Base-by-base conservation (phyloP, 441 rosid species). In the Corymbia calophylla region DNA sequence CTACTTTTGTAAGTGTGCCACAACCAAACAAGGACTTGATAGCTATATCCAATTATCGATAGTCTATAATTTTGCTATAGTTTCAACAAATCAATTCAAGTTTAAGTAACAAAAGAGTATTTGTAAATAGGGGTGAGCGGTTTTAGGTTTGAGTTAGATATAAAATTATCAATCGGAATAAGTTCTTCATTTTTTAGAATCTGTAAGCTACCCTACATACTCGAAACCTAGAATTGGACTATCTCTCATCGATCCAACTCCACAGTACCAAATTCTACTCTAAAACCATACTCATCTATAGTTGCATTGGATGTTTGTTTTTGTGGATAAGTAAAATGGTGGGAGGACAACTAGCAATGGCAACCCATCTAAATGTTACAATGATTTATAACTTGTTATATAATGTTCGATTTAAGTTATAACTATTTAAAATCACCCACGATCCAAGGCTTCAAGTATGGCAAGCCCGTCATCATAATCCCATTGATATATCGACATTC, bases 271-370 rank as follows among this genome's bases (percentile, higher is more conserved):
- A 58, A 14, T 25, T 58, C 3, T 23, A 25, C 25, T 4, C 21
- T 10, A 0, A 25, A 0, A 25, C 14, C 14, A 58, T 0, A 0
- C 11, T 0, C n/a, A 1, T 3, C 0, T 0, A 11, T 58, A 58
- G 10, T 25, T 58, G 0, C 1, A 32, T 68, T 3, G 44, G 1
- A 0, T 8, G 8, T 17, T 8, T 10, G 9, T 39, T n/a, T 31
- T 19, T 68, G 2, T 0, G 2, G 3, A 19, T 35, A 19, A 35
- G 16, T 21, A 70, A 25, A 70, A 35, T 19, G 5, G 7, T 0
- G 14, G 25, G 29, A 3, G 8, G 8, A 35, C 1, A 19, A 0
- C 29, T 7, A 7, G 2, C 6, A 44, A 9, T 2, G 44, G 84
- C 1, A 77, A 77, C 3, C 3, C 18, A 0, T 39, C 5, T 0